These are phyloP conservation scores for Groenewaldozyma sp. DNA, from an alignment of 1,139 yeast genomes.

Conservation along the genomic window DNA sequence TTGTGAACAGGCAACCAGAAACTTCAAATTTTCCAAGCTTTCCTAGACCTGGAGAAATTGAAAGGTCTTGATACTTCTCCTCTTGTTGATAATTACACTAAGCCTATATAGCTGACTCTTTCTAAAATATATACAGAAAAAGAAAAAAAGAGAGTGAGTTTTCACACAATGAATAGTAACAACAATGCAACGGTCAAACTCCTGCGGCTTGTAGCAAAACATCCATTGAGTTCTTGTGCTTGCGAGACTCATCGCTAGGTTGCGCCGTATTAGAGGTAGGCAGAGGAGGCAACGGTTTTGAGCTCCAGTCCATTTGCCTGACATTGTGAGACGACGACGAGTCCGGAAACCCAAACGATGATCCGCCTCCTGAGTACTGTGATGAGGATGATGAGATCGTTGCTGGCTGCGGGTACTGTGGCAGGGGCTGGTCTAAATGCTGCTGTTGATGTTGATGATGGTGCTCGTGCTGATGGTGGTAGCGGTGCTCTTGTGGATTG, in stretches of 20 bases:
- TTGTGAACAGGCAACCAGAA: no score
- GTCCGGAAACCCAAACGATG: no score
- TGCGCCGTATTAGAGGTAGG: background rate
- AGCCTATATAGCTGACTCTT: no score
- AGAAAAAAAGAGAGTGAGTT: no score
- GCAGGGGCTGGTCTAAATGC: slow-evolving; percentile 1
- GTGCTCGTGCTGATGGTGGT: slow-evolving; percentile 4
- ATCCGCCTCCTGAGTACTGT: background rate
- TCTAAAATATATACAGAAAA: no score
- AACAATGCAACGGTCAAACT: no score
- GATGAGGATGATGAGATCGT: background rate
- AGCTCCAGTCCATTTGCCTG: slow-evolving; percentile 3
- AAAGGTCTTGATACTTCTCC: no score
- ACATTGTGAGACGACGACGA: background rate
- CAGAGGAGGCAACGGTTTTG: background rate
- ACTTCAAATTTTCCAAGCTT: no score
- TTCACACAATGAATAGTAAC: no score
- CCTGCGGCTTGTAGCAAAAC: slow-evolving; percentile 28
- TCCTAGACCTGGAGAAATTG: no score
- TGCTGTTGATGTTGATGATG: slow-evolving; percentile 7
- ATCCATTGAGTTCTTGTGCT: slow-evolving; percentile 23
- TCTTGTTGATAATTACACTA: no score
- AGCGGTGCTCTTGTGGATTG: background rate
- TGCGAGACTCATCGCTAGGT: slow-evolving; percentile 5
- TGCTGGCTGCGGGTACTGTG: background rate